Percentiles rank a stretch among this genome's conserved stretches.
These are phyloP conservation scores for Henckelia pumila DNA, from an alignment of 257 asterid species.

Conservation along the genomic window DNA sequence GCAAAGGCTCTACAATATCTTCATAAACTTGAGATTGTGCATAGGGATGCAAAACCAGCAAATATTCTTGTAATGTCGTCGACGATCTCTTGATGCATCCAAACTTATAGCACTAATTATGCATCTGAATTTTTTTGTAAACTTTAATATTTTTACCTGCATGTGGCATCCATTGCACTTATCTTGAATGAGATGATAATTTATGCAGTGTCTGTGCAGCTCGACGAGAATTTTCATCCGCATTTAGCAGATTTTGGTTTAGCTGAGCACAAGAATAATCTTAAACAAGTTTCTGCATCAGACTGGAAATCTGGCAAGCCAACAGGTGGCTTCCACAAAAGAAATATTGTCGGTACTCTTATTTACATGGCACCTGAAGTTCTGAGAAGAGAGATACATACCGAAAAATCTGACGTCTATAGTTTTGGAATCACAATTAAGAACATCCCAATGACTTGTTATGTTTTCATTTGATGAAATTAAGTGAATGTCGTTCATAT, in stretches of 20 bases:
- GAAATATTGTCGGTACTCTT: conserved; percentile 92
- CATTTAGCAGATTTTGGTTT: conserved; percentile 90
- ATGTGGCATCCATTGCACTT: conserved; percentile 3
- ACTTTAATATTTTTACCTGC: neutral
- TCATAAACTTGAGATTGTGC: conserved; percentile 89
- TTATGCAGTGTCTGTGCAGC: conserved; percentile 49
- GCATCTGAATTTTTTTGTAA: conserved; percentile 17
- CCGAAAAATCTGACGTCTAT: conserved; percentile 94
- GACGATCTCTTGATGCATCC: conserved; percentile 21
- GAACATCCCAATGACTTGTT: conserved; percentile 29
- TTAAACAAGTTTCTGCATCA: conserved; percentile 57
- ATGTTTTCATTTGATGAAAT: conserved; percentile 13
- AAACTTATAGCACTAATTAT: conserved; percentile 8
- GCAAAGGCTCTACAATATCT: conserved; percentile 83
- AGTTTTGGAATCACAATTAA: conserved; percentile 84
- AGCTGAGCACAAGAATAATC: conserved; percentile 75
- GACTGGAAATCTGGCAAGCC: conserved; percentile 95
- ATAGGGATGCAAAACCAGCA: conserved; percentile 97
- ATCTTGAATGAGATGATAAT: conserved; percentile 24
- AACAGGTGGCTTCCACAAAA: conserved; percentile 96
- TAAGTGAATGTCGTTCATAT: neutral
- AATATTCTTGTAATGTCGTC: conserved; percentile 84
- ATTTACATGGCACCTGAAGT: conserved; percentile 99
- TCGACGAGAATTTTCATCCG: conserved; percentile 57
- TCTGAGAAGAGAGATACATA: conserved; percentile 72